A percentile compares a stretch with the other conserved stretches of the same genome.
Conservation (phyloP, 75 land plant species). For the Picea glauca region DNA sequence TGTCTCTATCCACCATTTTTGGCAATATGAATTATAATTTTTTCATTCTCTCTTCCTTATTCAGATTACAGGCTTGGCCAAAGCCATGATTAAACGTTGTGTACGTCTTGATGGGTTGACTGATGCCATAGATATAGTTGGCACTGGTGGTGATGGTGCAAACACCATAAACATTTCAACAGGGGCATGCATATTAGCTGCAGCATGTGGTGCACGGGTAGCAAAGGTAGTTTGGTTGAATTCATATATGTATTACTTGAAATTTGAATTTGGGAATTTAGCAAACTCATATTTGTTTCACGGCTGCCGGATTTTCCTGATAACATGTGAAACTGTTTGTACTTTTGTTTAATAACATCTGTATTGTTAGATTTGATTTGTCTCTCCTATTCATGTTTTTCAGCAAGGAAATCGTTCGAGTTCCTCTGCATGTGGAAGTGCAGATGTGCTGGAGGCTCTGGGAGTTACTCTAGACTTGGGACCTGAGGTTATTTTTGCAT, state of each 20-base stretch:
- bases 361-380: background rate
- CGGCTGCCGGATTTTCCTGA: background rate
- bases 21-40: background rate
- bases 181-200: constrained; percentile 89
- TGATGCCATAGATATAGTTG: constrained; percentile 89
- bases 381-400: background rate
- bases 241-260: background rate
- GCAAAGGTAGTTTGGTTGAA: constrained; percentile 59
- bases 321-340: background rate
- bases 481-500: constrained; percentile 61
- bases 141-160: constrained; percentile 98
- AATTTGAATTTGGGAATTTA: background rate
- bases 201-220: constrained; percentile 89
- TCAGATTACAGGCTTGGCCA: constrained; percentile 90
- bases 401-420: constrained; percentile 97
- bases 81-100: constrained; percentile 69
- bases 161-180: constrained; percentile 96
- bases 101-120: constrained; percentile 57
- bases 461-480: constrained; percentile 80
- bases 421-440: constrained; percentile 98
- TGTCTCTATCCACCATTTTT: too few species aligned
- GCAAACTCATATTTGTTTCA: background rate
- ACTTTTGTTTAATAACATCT: background rate
- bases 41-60: background rate
- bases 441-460: constrained; percentile 89